phyloP scores from a whole-genome alignment of 2,329 filamentous ascomycete genomes.

The Sporothrix inflata region DNA sequence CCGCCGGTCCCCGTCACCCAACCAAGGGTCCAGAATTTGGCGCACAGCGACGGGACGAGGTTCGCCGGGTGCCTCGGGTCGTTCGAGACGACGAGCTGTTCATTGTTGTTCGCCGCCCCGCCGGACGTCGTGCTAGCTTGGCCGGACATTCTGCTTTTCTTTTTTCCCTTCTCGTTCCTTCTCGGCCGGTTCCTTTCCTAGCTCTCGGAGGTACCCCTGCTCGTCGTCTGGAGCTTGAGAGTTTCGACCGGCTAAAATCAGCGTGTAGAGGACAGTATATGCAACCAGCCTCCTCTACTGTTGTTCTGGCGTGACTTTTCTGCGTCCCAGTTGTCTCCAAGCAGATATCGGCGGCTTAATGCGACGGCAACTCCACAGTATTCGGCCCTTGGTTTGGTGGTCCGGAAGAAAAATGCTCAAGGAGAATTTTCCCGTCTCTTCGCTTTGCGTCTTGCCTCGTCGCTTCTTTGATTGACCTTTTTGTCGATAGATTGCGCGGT shows the following conservation, averaged over 20 bases:
- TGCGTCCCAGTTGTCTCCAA: neutral
- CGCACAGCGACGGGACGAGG: conserved; percentile 88
- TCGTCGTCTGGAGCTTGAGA: neutral
- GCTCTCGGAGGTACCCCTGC: neutral
- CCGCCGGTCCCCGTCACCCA: conserved; percentile 92
- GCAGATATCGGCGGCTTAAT: conserved; percentile 11
- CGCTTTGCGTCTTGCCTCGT: neutral
- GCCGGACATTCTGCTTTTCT: neutral
- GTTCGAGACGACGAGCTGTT: conserved; percentile 62
- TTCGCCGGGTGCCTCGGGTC: conserved; percentile 91
- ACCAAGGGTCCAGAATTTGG: conserved; percentile 91
- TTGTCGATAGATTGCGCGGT: conserved; percentile 2
- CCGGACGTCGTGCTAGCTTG: neutral
- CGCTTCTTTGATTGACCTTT: conserved; percentile 13
- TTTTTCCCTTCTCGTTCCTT: neutral
- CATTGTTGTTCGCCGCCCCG: conserved; percentile 41
- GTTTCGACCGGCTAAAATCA: neutral
- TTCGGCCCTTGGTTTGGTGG: conserved; percentile 9
- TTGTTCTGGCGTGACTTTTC: neutral
- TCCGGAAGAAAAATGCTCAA: neutral
- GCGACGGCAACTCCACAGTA: neutral
- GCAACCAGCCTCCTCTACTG: neutral
- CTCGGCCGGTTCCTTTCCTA: neutral
- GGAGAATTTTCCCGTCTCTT: neutral
- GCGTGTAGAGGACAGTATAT: neutral